Evolutionary conservation across 805 yeast genomes (phyloP), one percentile per base, ranked within the genome.

Genomic region (Saturnispora kantuleensis): DNA sequence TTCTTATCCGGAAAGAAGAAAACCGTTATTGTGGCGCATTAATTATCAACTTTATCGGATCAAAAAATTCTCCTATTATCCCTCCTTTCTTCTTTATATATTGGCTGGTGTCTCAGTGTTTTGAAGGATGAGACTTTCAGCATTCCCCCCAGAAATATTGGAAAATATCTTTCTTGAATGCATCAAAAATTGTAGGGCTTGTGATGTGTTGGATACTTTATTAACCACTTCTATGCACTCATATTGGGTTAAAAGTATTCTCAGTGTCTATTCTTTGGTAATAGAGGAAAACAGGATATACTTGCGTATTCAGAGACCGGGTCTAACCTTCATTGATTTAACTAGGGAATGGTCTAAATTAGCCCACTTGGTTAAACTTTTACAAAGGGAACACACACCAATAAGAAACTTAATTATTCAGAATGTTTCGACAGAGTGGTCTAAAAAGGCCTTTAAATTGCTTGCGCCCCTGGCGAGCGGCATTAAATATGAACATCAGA

Each of bases 401-500:
- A 42, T 42, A n/a, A 37, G 31, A 15, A 17, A 16, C 15, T 36
- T 42, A 12, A 32, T 42, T 18, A 29, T 42, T 8, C 45, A 42
- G 15, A 42, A 42, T 37, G 35, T 42, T 11, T 4, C 13, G 7
- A 28, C 37, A 28, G 31, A 31, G 10, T 31, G 36, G 13, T 31
- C 37, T n/a, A 9, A 31, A 10, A 15, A 31, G n/a, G 45, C 45
- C 10, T 42, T 42, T 26, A 18, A 32, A 10, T 16, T 42, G n/a
- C 28, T 42, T 13, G 29, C 28, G 9, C 45, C 41, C 2, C 10
- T 37, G 5, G 34, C 37, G 10, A 10, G 12, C 3, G 10, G 28
- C 6, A 32, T 42, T 11, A 42, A 32, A 37, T 42, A 30, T 26
- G 45, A 42, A 26, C 32, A 42, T 32, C 45, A 42, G 29, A 36